Base-by-base conservation (phyloP, 2,329 filamentous ascomycete genomes). In the Chaetomiaceae sp. region DNA sequence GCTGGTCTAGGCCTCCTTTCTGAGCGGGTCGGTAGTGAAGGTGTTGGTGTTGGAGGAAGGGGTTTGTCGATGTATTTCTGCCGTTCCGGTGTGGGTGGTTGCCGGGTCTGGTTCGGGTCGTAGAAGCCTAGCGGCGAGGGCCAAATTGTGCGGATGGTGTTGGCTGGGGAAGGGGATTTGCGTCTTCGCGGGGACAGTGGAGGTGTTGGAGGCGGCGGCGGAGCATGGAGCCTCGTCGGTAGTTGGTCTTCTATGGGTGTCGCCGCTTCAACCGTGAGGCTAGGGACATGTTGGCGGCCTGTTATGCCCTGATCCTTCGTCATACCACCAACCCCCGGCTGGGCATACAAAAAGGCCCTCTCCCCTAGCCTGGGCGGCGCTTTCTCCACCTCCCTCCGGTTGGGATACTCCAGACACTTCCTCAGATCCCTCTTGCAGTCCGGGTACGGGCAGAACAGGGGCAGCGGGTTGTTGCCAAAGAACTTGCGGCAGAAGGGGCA, bases 301-400 rank as follows among this genome's bases (percentile, higher is more conserved):
- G 1, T 17, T 0, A 17, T 1, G 9, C 23, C 12, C 23, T 23
- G 37, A 19, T 23, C 17, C 4, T n/a, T 15, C 19, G 15, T 39
- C 23, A 11, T 27, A 14, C 3, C 11, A 9, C 27, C 23, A 4
- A 0, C 19, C 17, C 19, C 3, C 9, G 14, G 31, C 11, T 11
- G 33, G 8, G 19, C 31, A 27, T 49, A n/a, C 3, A 53, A 47
- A 17, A 51, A 53, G 8, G 44, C 14, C 8, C 56, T 40, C 39
- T 58, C 38, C 6, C 27, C 36, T 29, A 57, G 52, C 14, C 45
- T 51, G 3, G 55, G 55, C 19, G 52, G 55, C 20, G 55, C 51
- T 34, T 44, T 50, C n/a, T 38, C 4, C 11, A 20, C 34, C 31
- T 42, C 33, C 4, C 27, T 33, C 6, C 45, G 34, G 15, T 39